phyloP scores from a whole-genome alignment of 139 green algal species.

The Chlorokybus atmophyticus region DNA sequence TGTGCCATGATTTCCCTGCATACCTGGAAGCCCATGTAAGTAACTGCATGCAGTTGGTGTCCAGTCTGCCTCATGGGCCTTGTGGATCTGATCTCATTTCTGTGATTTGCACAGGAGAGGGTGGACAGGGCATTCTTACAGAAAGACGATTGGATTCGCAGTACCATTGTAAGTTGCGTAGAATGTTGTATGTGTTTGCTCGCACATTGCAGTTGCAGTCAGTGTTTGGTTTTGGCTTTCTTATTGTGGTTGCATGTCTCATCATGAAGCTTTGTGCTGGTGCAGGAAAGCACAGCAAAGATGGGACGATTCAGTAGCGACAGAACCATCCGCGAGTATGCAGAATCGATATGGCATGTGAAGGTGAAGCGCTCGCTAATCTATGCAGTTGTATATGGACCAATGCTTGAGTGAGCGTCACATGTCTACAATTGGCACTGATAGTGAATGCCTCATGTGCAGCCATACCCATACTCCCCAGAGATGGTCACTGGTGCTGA shows the following conservation, averaged over 20 bases:
- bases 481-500: not conserved
- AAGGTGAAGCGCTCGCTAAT: not conserved
- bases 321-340: constrained; percentile 85
- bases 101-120: not conserved
- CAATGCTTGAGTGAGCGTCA: not conserved
- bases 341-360: constrained; percentile 32
- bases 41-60: not conserved
- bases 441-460: not conserved
- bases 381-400: not conserved
- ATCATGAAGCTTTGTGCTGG: not conserved
- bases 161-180: not conserved
- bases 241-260: not conserved
- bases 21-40: constrained; percentile 32
- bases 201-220: not conserved
- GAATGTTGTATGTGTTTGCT: not conserved
- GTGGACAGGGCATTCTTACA: constrained; percentile 9
- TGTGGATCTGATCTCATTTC: not conserved
- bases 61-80: not conserved
- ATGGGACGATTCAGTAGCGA: constrained; percentile 85
- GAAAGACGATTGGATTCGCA: constrained; percentile 6
- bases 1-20: constrained; percentile 32
- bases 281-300: constrained; percentile 51
- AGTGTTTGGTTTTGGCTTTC: not conserved
- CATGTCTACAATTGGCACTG: not conserved
- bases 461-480: not conserved